Evolutionary conservation across 140 eudicot genomes (phyloP).

Genomic region (Bidens hawaiensis): DNA sequence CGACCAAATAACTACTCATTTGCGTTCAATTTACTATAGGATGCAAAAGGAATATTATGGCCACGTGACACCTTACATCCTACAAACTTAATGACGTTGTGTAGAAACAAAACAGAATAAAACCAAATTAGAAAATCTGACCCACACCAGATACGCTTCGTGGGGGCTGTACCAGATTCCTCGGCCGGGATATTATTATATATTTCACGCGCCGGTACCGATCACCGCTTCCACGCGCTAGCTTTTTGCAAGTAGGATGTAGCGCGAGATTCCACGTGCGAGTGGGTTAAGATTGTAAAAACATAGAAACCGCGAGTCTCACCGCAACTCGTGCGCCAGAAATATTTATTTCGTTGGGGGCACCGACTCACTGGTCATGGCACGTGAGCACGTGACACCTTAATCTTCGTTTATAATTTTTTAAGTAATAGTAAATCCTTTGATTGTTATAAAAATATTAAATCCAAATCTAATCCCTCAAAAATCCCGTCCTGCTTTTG

Average conservation of each 20-base stretch:
- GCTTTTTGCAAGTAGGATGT: background rate
- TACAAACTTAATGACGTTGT: conserved; percentile 2
- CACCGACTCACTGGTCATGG: conserved; percentile 60
- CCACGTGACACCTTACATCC: conserved; percentile 4
- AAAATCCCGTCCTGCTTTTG: conserved; percentile 43
- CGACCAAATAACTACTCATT: no score
- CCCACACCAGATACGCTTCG: conserved; percentile 11
- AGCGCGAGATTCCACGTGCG: background rate
- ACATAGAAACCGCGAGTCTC: background rate
- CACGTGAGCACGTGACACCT: conserved; percentile 91
- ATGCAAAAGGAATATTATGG: conserved; percentile 11
- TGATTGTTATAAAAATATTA: conserved; percentile 12
- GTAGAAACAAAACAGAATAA: no score
- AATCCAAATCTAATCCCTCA: conserved; percentile 33
- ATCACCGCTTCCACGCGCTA: background rate
- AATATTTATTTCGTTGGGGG: conserved; percentile 18
- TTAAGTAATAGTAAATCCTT: conserved; percentile 20
- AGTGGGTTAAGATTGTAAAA: background rate
- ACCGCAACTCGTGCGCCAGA: conserved; percentile 71
- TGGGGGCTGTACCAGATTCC: conserved; percentile 18
- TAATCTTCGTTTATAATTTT: conserved; percentile 22
- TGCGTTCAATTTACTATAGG: no score
- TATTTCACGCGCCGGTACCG: background rate
- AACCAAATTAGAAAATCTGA: background rate
- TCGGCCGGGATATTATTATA: conserved; percentile 2